These are phyloP conservation scores for Oryza australiensis DNA, from an alignment of 176 grass and related monocot species.

Conservation along the genomic window DNA sequence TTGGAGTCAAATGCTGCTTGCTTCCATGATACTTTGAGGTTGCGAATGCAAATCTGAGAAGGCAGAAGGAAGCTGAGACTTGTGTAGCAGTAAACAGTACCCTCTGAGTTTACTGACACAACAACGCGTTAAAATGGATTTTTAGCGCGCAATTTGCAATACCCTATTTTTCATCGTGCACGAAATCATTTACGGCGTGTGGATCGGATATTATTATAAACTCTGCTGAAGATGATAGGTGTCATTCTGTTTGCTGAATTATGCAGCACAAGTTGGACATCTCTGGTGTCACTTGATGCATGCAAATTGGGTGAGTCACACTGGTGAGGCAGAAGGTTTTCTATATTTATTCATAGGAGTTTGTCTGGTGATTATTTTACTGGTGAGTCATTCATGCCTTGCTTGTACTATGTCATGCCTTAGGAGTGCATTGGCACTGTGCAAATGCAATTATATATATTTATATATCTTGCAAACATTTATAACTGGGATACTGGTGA, in stretches of 20 bases:
- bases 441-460: background rate
- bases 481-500: constrained; percentile 54
- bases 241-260: constrained; percentile 63
- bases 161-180: background rate
- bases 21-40: constrained; percentile 31
- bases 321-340: constrained; percentile 11
- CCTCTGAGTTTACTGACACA: constrained; percentile 42
- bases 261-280: constrained; percentile 41
- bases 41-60: constrained; percentile 35
- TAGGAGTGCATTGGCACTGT: constrained; percentile 21
- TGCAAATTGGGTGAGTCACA: constrained; percentile 32
- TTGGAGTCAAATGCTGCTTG: constrained; percentile 48
- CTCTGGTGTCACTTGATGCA: constrained; percentile 37
- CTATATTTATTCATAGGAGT: constrained; percentile 45
- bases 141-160: background rate
- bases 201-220: constrained; percentile 34
- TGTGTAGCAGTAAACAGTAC: constrained; percentile 24
- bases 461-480: constrained; percentile 26
- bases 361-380: constrained; percentile 46
- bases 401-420: constrained; percentile 41
- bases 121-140: background rate
- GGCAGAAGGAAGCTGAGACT: constrained; percentile 50
- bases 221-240: constrained; percentile 31
- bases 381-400: constrained; percentile 33
- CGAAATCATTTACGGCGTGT: background rate